phyloP scores from a whole-genome alignment of 768 basidiomycete species.

The Boletus sp. region DNA sequence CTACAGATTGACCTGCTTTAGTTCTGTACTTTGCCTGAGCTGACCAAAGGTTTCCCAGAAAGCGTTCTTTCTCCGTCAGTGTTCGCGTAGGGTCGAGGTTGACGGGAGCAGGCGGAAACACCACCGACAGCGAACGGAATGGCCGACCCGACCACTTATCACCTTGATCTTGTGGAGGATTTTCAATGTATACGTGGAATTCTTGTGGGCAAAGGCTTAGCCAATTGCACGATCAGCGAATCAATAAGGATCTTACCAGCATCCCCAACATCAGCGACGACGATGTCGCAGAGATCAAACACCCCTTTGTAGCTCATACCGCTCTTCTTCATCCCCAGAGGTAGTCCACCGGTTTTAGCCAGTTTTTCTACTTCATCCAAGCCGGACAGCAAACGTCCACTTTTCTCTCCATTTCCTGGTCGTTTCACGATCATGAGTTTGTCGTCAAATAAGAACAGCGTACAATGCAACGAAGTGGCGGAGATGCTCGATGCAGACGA shows the following conservation, averaged over 20 bases:
- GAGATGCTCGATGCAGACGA: slow-evolving; percentile 41
- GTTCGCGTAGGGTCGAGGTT: slow-evolving; percentile 65
- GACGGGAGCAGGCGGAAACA: slow-evolving; percentile 66
- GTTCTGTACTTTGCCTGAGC: slow-evolving; percentile 81
- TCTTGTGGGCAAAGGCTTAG: slow-evolving; percentile 45
- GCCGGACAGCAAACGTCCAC: slow-evolving; percentile 67
- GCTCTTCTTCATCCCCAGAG: slow-evolving; percentile 67
- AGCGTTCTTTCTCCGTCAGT: slow-evolving; percentile 69
- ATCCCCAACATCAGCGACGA: slow-evolving; percentile 81
- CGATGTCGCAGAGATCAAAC: slow-evolving; percentile 79
- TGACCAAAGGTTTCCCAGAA: slow-evolving; percentile 86
- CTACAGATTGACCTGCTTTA: slow-evolving; percentile 67
- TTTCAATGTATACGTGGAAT: slow-evolving; percentile 82
- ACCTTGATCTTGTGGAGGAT: slow-evolving; percentile 73
- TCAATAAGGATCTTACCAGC: slow-evolving; percentile 52
- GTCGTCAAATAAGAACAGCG: slow-evolving; percentile 92
- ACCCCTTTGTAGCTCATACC: slow-evolving; percentile 83
- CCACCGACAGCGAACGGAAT: slow-evolving; percentile 75
- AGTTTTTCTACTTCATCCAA: slow-evolving; percentile 76
- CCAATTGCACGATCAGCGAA: neutral
- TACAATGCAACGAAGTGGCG: slow-evolving; percentile 66
- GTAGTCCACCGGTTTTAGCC: slow-evolving; percentile 58
- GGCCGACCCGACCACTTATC: slow-evolving; percentile 88
- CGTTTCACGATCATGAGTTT: slow-evolving; percentile 90
- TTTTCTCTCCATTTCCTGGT: slow-evolving; percentile 70